These are phyloP conservation scores for Phaseolus lunatus DNA, from an alignment of 306 rosid species.

Conservation along the genomic window DNA sequence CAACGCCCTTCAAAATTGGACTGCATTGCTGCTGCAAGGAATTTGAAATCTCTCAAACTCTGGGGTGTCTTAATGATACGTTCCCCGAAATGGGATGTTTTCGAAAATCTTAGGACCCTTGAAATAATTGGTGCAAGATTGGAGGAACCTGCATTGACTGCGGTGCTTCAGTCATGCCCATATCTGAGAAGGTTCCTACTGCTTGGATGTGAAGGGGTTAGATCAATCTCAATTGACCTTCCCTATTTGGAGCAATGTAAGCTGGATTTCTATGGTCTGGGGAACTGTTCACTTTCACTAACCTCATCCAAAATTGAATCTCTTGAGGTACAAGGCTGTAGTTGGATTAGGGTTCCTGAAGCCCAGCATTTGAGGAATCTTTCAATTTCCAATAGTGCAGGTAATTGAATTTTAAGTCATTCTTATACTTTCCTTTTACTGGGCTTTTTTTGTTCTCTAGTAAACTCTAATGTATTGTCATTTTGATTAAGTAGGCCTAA, in stretches of 20 bases:
- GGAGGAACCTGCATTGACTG: slow-evolving; percentile 69
- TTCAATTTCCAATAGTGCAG: slow-evolving; percentile 80
- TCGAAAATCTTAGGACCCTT: slow-evolving; percentile 71
- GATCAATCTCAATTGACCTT: slow-evolving; percentile 68
- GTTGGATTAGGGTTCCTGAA: slow-evolving; percentile 82
- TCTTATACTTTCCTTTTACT: background rate
- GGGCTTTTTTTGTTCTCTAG: slow-evolving; percentile 2
- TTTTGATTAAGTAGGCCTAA: slow-evolving; percentile 9
- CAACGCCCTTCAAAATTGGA: slow-evolving; percentile 79
- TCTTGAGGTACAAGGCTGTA: slow-evolving; percentile 98
- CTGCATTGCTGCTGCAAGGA: slow-evolving; percentile 67
- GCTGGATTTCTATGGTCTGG: slow-evolving; percentile 86
- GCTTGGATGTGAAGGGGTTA: slow-evolving; percentile 88
- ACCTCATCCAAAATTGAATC: slow-evolving; percentile 71
- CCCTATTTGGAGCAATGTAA: slow-evolving; percentile 75
- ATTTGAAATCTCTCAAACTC: slow-evolving; percentile 75
- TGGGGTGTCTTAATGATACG: slow-evolving; percentile 87
- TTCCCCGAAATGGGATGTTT: slow-evolving; percentile 80
- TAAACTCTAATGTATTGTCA: background rate
- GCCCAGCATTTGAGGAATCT: slow-evolving; percentile 68
- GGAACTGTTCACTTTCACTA: slow-evolving; percentile 73
- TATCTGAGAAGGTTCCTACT: slow-evolving; percentile 69
- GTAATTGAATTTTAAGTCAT: slow-evolving; percentile 52
- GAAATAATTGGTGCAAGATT: slow-evolving; percentile 88
- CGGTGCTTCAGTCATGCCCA: slow-evolving; percentile 73